A percentile compares a stretch with the other conserved stretches of the same genome.
Conservation (phyloP, 2,329 filamentous ascomycete genomes). For the Alternaria sp. region DNA sequence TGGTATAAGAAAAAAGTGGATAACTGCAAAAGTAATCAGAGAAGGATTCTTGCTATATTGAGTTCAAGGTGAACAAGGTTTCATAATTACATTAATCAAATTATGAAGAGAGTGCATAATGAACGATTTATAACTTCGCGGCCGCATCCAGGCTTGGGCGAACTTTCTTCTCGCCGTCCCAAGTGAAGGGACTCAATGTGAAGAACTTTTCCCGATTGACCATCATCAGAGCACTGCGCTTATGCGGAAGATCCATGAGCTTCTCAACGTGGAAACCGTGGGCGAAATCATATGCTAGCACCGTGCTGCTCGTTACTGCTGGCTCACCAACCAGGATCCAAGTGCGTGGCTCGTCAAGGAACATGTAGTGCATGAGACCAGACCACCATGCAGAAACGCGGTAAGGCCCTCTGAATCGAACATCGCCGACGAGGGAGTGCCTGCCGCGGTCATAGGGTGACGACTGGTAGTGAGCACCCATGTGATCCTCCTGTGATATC, state of each 20-base stretch:
- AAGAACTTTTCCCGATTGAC: constrained; percentile 75
- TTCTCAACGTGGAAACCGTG: constrained; percentile 77
- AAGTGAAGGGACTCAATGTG: constrained; percentile 67
- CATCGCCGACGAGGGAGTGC: constrained; percentile 67
- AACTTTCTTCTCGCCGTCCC: constrained; percentile 50
- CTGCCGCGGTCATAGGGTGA: constrained; percentile 66
- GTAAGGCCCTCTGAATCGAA: constrained; percentile 62
- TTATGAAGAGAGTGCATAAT: not conserved
- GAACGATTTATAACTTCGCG: constrained; percentile 39
- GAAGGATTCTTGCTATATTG: not conserved
- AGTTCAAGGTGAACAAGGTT: not conserved
- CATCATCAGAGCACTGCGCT: constrained; percentile 72
- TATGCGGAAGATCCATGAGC: constrained; percentile 75
- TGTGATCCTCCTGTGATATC: constrained; percentile 62
- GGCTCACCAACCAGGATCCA: constrained; percentile 71
- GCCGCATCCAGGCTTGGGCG: constrained; percentile 47
- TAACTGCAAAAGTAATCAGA: not conserved
- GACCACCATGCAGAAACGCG: constrained; percentile 67
- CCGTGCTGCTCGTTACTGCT: constrained; percentile 72
- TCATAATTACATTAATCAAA: constrained; percentile 2
- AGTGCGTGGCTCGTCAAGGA: constrained; percentile 66
- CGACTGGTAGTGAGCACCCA: constrained; percentile 66
- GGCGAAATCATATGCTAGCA: constrained; percentile 77
- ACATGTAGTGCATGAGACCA: constrained; percentile 66
- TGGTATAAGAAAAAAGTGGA: not conserved